Evolutionary conservation across 2,329 filamentous ascomycete genomes (phyloP), one percentile per base, ranked within the genome.

Genomic region (Ceratocystis diversiconidia): DNA sequence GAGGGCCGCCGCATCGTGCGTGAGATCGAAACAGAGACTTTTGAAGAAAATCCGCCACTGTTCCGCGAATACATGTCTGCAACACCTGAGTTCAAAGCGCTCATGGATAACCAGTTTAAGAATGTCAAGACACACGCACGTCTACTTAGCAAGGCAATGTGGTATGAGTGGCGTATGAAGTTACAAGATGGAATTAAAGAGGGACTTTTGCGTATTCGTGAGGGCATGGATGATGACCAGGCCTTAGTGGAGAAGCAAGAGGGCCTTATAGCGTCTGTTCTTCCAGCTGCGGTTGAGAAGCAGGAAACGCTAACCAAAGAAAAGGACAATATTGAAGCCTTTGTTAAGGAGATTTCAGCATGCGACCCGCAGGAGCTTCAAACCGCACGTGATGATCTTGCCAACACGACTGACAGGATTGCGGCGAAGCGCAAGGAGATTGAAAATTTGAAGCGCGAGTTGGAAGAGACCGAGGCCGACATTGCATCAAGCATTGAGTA

Each of bases 111-210:
- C 69, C 92, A 97, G 73, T 94, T 99, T 79, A 94, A 95, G 75
- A 96, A 97, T 72, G 88, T 96, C 75, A 97, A 96, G 78, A 92
- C 90, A 0, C 89, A 95, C 73, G 90, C 92, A 17, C 84, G 94
- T 30, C 80, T 96, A 15, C 79, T 92, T 63, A 96, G 92, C 77
- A 96, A 96, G 73, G 90, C 90, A 66, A 92, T 94, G 79, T 99
- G 94, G 94, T 99, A 99, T 73, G 88, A 92, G 72, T 99, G 94
- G 94, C 87, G 94, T 50, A 92, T 89, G 80, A 92, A 94, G 71
- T 81, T 97, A 28, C 85, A 91, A 65, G 76, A 86, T 69, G 88
- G 90, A 19, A 80, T 99, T 46, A 91, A 88, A 72, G 86, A 90
- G 70, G 92, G 89, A 2, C 82, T 97, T 2, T 75, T 88, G 65